Evolutionary conservation across 371 early-diverging fungal species (phyloP), one percentile per base, ranked within the genome.

Genomic region (Mucor plumbeus): DNA sequence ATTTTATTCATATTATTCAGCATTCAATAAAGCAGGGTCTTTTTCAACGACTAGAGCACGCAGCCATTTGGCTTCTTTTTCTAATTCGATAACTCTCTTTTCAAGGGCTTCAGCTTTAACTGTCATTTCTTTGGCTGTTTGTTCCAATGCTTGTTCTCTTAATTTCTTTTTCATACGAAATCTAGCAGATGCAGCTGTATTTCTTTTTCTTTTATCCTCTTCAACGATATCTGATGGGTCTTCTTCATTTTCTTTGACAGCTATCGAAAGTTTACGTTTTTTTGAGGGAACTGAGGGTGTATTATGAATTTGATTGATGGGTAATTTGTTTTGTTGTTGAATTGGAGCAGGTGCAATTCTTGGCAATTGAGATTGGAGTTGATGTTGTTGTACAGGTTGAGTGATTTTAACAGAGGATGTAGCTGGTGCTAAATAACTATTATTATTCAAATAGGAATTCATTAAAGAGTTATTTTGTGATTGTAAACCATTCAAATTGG

Each of bases 11-110:
- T 38, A 38, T 38, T 38, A 38, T 11, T 53, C 53, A 26, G 31
- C 8, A 17, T 65, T 40, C 38, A 70, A 33, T 14, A 81, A 64
- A 4, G 66, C 65, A 54, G 81, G 74, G 73, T 91, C 89, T 74
- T 91, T 93, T 75, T 96, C 96, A 2, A 94, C 85, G 13, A 98
- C 85, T 19, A 97, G 78, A 38, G 90, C 90, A 61, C 95, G 84
- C 40, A 98, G 78, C 97, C 97, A 97, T 71, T 90, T 92, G 68
- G 92, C 90, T 78, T 98, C 97, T 81, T 90, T 91, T 77, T 95
- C 96, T 34, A 97, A 83, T 76, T 95, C 97, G 43, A 82, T 79
- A 50, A 92, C 89, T 14, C 88, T 82, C 33, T 74, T 73, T 72
- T 97, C 95, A 58, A 96, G 79, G 13, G 72, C 70, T 58, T 92